Percentiles rank a stretch among this genome's conserved stretches.
These are phyloP conservation scores for Trametes hirsuta DNA, from an alignment of 1,284 basidiomycete species.

Conservation along the genomic window DNA sequence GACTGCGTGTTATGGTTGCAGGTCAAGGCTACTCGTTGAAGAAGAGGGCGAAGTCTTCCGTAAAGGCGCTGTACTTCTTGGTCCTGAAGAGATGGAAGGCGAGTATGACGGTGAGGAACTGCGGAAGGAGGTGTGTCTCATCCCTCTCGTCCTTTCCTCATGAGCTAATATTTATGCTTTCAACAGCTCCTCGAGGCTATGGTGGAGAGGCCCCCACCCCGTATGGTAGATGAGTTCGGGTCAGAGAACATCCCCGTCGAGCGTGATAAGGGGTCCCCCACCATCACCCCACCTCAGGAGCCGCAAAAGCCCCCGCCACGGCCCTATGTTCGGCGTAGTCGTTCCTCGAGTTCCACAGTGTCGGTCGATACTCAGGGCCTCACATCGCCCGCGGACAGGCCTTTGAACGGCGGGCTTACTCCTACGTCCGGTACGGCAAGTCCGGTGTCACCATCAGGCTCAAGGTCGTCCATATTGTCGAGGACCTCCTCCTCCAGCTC, in stretches of 20 bases:
- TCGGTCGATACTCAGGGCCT: constrained; percentile 22
- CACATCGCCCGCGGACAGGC: constrained; percentile 16
- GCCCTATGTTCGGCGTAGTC: constrained; percentile 59
- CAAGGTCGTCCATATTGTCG: constrained; percentile 20
- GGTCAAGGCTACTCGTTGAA: constrained; percentile 79
- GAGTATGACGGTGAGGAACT: constrained; percentile 85
- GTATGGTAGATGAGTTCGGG: constrained; percentile 60
- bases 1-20: constrained; percentile 30
- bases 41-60: constrained; percentile 94
- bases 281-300: constrained; percentile 23
- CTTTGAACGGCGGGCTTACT: constrained; percentile 13
- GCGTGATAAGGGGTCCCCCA: constrained; percentile 17
- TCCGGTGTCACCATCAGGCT: constrained; percentile 19
- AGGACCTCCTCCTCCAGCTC: constrained; percentile 26
- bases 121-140: constrained; percentile 69
- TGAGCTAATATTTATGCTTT: too few relatives aligned
- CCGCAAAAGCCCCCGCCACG: constrained; percentile 49
- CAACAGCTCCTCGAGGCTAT: constrained; percentile 59
- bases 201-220: constrained; percentile 65
- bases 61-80: constrained; percentile 79
- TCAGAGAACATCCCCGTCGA: constrained; percentile 23
- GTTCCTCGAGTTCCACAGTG: constrained; percentile 51
- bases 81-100: constrained; percentile 84
- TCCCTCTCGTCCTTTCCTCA: too few relatives aligned
- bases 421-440: constrained; percentile 18